Evolutionary conservation across 1,139 yeast genomes (phyloP).

Genomic region (Yamadazyma atmosphaerica): DNA sequence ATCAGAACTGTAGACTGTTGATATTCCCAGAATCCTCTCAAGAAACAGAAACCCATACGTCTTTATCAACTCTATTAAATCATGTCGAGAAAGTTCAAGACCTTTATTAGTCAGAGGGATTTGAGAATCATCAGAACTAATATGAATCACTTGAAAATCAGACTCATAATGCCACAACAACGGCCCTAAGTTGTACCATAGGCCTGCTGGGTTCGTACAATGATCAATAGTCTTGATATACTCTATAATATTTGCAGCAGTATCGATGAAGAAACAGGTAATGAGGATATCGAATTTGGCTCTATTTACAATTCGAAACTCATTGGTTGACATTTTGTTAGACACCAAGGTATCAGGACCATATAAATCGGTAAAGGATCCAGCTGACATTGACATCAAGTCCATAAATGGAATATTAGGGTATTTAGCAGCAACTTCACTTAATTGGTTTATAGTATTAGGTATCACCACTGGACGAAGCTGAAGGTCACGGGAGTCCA

Average conservation of each 20-base stretch:
- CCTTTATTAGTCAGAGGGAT: conserved; percentile 49
- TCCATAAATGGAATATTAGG: conserved; percentile 49
- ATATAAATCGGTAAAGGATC: conserved; percentile 76
- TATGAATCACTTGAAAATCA: conserved; percentile 25
- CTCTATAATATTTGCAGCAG: conserved; percentile 71
- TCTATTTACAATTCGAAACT: conserved; percentile 42
- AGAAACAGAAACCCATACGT: conserved; percentile 56
- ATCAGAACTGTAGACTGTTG: conserved; percentile 60
- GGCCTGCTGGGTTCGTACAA: conserved; percentile 54
- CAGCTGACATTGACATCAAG: conserved; percentile 75
- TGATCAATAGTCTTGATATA: conserved; percentile 61
- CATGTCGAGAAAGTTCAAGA: conserved; percentile 64
- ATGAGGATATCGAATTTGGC: conserved; percentile 53
- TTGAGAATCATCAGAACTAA: conserved; percentile 24
- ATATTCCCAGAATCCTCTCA: conserved; percentile 43
- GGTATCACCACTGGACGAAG: conserved; percentile 51
- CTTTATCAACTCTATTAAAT: conserved; percentile 49
- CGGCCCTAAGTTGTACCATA: conserved; percentile 88
- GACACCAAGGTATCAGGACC: conserved; percentile 40
- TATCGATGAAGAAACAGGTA: conserved; percentile 80
- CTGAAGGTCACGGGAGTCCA: conserved; percentile 45
- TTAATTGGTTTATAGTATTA: conserved; percentile 45
- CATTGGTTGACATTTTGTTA: conserved; percentile 25
- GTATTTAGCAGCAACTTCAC: conserved; percentile 24
- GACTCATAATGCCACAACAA: conserved; percentile 83